Percentiles rank a stretch among this genome's conserved stretches.
These are phyloP conservation scores for Suhomyces canberraensis DNA, from an alignment of 805 yeast species.

Conservation along the genomic window DNA sequence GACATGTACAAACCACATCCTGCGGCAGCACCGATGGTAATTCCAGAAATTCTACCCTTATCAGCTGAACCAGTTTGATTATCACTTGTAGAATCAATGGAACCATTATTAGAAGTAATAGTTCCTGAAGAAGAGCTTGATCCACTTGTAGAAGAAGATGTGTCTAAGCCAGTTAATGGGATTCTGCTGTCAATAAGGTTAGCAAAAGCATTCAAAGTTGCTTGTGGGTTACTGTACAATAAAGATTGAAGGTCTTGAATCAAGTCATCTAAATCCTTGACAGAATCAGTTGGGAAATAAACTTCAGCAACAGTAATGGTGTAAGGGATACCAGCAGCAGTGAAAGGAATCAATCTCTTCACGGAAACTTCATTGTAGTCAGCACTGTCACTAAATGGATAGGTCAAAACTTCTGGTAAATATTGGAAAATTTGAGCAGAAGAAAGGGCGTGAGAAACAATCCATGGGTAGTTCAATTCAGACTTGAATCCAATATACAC, in stretches of 20 bases:
- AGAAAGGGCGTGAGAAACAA: conserved; percentile 66
- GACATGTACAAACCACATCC: conserved; percentile 70
- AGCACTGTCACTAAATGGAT: conserved; percentile 48
- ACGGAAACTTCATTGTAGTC: conserved; percentile 51
- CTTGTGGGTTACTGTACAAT: conserved; percentile 58
- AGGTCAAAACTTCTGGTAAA: conserved; percentile 68
- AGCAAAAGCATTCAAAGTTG: conserved; percentile 57
- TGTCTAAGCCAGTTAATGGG: conserved; percentile 49
- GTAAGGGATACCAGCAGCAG: conserved; percentile 50
- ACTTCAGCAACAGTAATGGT: conserved; percentile 86
- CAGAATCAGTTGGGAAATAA: conserved; percentile 62
- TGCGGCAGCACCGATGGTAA: conserved; percentile 77
- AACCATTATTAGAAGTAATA: conserved; percentile 25
- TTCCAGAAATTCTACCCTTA: conserved; percentile 60
- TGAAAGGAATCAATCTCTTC: conserved; percentile 70
- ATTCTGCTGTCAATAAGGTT: conserved; percentile 68
- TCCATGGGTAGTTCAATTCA: conserved; percentile 79
- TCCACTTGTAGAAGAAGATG: conserved; percentile 12
- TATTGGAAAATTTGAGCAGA: conserved; percentile 85
- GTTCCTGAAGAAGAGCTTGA: conserved; percentile 5
- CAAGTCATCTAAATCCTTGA: conserved; percentile 46
- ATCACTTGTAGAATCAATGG: conserved; percentile 26
- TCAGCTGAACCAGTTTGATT: conserved; percentile 10
- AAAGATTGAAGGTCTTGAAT: conserved; percentile 52
- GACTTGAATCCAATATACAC: conserved; percentile 77